phyloP scores from a whole-genome alignment of 2,329 filamentous ascomycete species.

The Coccinonectria pachysandricola region DNA sequence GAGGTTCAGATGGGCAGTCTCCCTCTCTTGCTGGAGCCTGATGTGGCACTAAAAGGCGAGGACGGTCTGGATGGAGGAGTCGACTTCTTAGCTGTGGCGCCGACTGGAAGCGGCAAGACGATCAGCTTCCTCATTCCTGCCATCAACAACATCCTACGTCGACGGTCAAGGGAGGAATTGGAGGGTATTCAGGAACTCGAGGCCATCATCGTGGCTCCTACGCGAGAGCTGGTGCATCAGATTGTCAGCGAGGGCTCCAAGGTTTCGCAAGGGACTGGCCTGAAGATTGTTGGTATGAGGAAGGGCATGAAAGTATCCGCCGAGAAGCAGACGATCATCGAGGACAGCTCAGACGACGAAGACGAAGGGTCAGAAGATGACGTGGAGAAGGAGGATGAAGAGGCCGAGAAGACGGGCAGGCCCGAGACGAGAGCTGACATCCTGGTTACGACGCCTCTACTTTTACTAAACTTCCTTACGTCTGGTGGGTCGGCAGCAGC shows the following conservation, averaged over 20 bases:
- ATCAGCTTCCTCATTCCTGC: constrained; percentile 84
- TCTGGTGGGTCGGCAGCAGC: constrained; percentile 32
- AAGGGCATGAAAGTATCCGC: constrained; percentile 68
- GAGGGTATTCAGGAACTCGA: constrained; percentile 40
- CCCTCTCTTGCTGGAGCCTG: constrained; percentile 60
- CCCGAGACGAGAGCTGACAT: constrained; percentile 26
- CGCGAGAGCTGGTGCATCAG: constrained; percentile 67
- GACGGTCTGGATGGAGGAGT: constrained; percentile 33
- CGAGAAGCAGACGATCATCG: constrained; percentile 27
- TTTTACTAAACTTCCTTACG: constrained; percentile 65
- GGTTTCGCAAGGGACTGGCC: constrained; percentile 61
- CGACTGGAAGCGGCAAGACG: constrained; percentile 94
- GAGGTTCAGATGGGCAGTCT: constrained; percentile 86
- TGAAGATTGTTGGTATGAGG: constrained; percentile 71
- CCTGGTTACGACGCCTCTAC: constrained; percentile 36
- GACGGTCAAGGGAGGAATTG: constrained; percentile 36
- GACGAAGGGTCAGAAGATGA: constrained; percentile 28
- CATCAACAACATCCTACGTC: constrained; percentile 62
- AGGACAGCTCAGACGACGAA: constrained; percentile 31
- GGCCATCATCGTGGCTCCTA: constrained; percentile 66
- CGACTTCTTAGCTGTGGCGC: constrained; percentile 80
- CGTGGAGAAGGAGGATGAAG: constrained; percentile 26
- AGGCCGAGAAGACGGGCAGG: constrained; percentile 16
- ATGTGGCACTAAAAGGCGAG: constrained; percentile 34
- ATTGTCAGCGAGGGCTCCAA: constrained; percentile 83